Percentiles rank a stretch among this genome's conserved stretches.
Evolutionary conservation across 768 basidiomycete genomes (phyloP).

Genomic region (Leccinum disarticulatum): DNA sequence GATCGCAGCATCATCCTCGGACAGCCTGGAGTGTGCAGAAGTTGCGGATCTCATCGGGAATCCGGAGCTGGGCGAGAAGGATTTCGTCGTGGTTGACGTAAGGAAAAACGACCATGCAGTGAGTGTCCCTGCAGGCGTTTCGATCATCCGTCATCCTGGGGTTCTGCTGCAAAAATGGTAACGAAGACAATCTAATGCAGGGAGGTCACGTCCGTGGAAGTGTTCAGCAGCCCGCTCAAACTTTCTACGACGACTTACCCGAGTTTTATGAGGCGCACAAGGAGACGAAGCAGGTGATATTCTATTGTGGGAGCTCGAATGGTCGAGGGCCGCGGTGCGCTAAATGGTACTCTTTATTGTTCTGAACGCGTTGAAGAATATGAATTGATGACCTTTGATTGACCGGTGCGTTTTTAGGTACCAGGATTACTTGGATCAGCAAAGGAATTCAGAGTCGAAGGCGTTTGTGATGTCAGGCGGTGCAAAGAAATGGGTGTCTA

Average conservation of each 20-base stretch:
- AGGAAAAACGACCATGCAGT: constrained; percentile 47
- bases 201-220: constrained; percentile 56
- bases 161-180: neutral
- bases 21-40: constrained; percentile 34
- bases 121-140: constrained; percentile 12
- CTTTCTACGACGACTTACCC: constrained; percentile 47
- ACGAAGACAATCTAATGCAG: constrained; percentile 28
- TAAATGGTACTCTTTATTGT: constrained; percentile 42
- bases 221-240: constrained; percentile 47
- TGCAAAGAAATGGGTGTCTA: constrained; percentile 38
- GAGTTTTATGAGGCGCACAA: constrained; percentile 42
- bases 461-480: constrained; percentile 47
- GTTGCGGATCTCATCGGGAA: constrained; percentile 35
- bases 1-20: constrained; percentile 29
- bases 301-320: constrained; percentile 53
- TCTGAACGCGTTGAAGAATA: constrained; percentile 7
- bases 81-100: constrained; percentile 51
- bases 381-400: neutral
- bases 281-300: constrained; percentile 44
- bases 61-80: constrained; percentile 8
- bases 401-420: constrained; percentile 37
- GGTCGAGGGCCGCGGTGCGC: constrained; percentile 56
- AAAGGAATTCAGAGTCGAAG: constrained; percentile 33
- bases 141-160: neutral
- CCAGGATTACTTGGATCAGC: constrained; percentile 45